These are phyloP conservation scores for Penicillium maclennaniae DNA, from an alignment of 495 filamentous ascomycete species.

Conservation along the genomic window DNA sequence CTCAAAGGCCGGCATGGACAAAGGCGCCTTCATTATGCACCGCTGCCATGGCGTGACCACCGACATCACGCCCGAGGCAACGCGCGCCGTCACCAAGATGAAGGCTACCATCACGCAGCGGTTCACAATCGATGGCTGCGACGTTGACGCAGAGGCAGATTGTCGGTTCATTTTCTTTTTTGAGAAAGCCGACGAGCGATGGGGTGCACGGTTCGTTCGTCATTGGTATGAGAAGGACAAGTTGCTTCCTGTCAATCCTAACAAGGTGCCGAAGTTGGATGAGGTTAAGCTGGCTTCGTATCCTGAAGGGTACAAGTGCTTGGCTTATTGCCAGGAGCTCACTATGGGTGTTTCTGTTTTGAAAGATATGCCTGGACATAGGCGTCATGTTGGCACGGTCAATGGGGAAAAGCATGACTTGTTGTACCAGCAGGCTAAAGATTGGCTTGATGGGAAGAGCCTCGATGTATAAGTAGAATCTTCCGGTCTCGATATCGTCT, in stretches of 20 bases:
- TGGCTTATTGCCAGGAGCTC: conserved; percentile 48
- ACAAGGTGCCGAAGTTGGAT: conserved; percentile 45
- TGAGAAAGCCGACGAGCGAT: conserved; percentile 42
- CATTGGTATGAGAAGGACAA: conserved; percentile 71
- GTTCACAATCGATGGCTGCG: conserved; percentile 45
- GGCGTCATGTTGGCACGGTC: conserved; percentile 35
- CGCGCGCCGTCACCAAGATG: conserved; percentile 65
- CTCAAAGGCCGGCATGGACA: conserved; percentile 56
- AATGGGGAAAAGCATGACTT: conserved; percentile 45
- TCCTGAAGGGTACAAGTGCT: conserved; percentile 56
- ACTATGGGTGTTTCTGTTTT: conserved; percentile 42
- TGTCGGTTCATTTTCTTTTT: conserved; percentile 64
- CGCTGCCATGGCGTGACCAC: conserved; percentile 57
- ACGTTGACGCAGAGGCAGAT: conserved; percentile 59
- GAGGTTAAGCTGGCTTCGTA: conserved; percentile 45
- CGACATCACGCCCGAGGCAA: conserved; percentile 44
- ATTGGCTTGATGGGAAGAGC: conserved; percentile 44
- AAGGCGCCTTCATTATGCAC: conserved; percentile 66
- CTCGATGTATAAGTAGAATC: conserved; percentile 29
- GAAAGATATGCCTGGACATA: conserved; percentile 46
- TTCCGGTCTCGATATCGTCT: no score
- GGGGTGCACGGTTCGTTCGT: conserved; percentile 58
- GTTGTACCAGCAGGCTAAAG: conserved; percentile 42
- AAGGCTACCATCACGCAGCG: conserved; percentile 68
- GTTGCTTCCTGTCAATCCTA: conserved; percentile 53